Percentiles rank a stretch among this genome's conserved stretches.
Conservation (phyloP, 208 protist species). For the Sergeia podlipaevii region DNA sequence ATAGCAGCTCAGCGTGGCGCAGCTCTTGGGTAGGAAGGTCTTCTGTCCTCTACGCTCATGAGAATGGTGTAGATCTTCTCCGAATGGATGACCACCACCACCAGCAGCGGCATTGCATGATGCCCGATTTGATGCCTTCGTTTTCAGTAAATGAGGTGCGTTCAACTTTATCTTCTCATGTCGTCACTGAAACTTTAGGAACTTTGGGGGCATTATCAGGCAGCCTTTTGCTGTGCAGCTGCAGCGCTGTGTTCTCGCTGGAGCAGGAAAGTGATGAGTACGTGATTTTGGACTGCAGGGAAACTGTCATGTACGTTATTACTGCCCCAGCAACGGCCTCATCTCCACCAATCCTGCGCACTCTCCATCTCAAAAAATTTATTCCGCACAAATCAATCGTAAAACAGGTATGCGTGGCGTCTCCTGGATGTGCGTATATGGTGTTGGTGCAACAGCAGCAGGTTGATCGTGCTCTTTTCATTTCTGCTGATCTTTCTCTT, state of each 20-base stretch:
- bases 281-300: slow-evolving; percentile 30
- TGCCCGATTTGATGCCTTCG: background rate
- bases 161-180: no score
- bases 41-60: slow-evolving; percentile 35
- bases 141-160: no score
- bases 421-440: slow-evolving; percentile 25
- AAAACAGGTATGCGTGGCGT: slow-evolving; percentile 23
- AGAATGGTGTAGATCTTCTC: slow-evolving; percentile 35
- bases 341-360: background rate
- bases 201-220: no score
- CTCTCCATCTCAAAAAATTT: slow-evolving; percentile 13
- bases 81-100: no score
- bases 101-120: background rate
- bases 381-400: slow-evolving; percentile 17
- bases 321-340: background rate
- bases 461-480: slow-evolving; percentile 41
- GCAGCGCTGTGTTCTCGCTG: slow-evolving; percentile 16
- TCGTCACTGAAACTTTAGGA: no score
- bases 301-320: slow-evolving; percentile 25
- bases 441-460: slow-evolving; percentile 38
- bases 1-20: slow-evolving; percentile 49
- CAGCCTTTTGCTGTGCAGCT: no score
- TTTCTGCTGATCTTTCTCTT: slow-evolving; percentile 45
- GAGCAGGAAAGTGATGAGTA: slow-evolving; percentile 29
- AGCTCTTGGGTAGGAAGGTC: slow-evolving; percentile 34